phyloP scores from a whole-genome alignment of 768 basidiomycete species.

The Leccinum longicurvipes region DNA sequence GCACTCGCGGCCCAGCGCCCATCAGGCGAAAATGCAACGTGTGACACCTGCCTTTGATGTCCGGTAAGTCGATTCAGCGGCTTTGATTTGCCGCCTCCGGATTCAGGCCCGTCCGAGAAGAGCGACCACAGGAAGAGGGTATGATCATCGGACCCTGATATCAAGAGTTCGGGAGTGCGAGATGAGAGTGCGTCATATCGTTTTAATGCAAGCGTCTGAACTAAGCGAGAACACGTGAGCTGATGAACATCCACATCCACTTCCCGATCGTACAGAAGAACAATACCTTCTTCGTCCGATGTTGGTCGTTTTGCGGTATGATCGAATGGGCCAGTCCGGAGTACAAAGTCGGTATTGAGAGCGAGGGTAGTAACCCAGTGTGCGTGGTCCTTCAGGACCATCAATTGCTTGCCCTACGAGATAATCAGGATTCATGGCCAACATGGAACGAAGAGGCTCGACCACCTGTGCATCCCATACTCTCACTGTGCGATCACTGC shows the following conservation, averaged over 20 bases:
- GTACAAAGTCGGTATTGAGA: constrained; percentile 90
- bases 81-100: constrained; percentile 52
- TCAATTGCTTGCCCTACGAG: constrained; percentile 74
- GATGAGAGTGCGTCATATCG: constrained; percentile 66
- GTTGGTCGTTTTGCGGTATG: constrained; percentile 76
- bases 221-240: constrained; percentile 25
- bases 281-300: constrained; percentile 87
- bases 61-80: constrained; percentile 82
- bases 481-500: constrained; percentile 91
- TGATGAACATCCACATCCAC: not conserved
- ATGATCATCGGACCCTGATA: constrained; percentile 97
- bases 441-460: constrained; percentile 3
- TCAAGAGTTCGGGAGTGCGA: constrained; percentile 72
- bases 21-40: constrained; percentile 93
- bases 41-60: constrained; percentile 91
- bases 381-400: constrained; percentile 90
- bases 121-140: constrained; percentile 95
- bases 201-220: constrained; percentile 72
- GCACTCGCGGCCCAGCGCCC: constrained; percentile 90
- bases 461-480: constrained; percentile 99
- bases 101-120: constrained; percentile 46
- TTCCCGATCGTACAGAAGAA: too few species aligned
- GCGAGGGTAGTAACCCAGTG: constrained; percentile 99
- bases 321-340: constrained; percentile 94
- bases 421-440: constrained; percentile 3